phyloP scores from a whole-genome alignment of 2,329 filamentous ascomycete genomes.

The Colletotrichum tropicicola region DNA sequence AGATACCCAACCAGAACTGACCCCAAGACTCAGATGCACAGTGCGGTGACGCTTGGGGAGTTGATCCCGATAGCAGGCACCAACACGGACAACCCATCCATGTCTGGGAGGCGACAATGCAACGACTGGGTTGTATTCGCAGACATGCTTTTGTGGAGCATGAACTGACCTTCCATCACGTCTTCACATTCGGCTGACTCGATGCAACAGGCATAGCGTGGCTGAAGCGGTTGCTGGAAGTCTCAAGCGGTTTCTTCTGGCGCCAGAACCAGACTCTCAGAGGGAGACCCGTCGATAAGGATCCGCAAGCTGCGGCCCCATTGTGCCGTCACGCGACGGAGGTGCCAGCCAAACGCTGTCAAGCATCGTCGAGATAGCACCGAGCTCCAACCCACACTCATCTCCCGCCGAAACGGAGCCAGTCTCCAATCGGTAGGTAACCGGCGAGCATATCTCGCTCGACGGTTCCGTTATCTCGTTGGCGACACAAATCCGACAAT shows the following conservation, averaged over 20 bases:
- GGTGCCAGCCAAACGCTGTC: constrained; percentile 12
- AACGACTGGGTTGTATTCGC: constrained; percentile 12
- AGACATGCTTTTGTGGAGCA: constrained; percentile 9
- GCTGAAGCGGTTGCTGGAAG: not conserved
- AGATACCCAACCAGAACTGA: not conserved
- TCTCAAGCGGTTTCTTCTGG: constrained; percentile 1
- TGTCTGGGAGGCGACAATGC: constrained; percentile 8
- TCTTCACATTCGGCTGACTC: constrained; percentile 21
- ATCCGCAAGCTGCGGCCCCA: constrained; percentile 14
- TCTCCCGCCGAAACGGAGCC: constrained; percentile 29
- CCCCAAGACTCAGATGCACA: constrained; percentile 2
- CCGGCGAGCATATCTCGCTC: constrained; percentile 11
- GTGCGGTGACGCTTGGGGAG: not conserved
- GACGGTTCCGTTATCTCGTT: not conserved
- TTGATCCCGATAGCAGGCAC: not conserved
- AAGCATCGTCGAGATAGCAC: constrained; percentile 7
- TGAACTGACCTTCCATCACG: constrained; percentile 15
- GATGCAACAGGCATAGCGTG: constrained; percentile 12
- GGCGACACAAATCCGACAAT: not conserved
- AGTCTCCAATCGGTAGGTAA: constrained; percentile 28
- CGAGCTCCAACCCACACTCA: constrained; percentile 22
- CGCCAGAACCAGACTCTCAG: not conserved
- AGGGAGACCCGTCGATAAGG: constrained; percentile 15
- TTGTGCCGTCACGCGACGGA: constrained; percentile 18
- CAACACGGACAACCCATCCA: constrained; percentile 1